phyloP scores from a whole-genome alignment of 441 rosid species.

The Theobroma grandiflorum region DNA sequence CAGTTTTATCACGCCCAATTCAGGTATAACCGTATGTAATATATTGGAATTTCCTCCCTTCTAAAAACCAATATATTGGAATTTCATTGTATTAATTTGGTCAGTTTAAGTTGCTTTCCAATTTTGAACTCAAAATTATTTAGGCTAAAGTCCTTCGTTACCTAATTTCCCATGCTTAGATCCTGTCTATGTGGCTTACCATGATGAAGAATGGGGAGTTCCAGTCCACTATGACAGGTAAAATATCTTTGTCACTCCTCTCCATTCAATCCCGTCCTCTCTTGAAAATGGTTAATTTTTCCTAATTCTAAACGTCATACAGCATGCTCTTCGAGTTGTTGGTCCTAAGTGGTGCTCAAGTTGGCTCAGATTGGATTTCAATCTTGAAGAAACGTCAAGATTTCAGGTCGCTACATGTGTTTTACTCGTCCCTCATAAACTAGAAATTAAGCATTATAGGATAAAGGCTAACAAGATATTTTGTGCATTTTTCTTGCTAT shows the following conservation, averaged over 20 bases:
- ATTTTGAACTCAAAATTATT: neutral
- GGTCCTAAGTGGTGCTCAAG: conserved; percentile 79
- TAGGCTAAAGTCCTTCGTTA: neutral
- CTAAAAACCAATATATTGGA: too few species aligned
- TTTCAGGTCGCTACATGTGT: conserved; percentile 50
- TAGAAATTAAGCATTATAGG: neutral
- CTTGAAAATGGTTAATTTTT: neutral
- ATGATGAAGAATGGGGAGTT: conserved; percentile 96
- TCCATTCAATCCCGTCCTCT: too few species aligned
- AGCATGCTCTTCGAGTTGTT: conserved; percentile 80
- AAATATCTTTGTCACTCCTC: conserved; percentile 16
- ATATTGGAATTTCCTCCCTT: too few species aligned
- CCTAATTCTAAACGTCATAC: conserved; percentile 24
- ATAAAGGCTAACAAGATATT: neutral
- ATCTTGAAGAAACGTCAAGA: conserved; percentile 75
- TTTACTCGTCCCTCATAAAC: neutral
- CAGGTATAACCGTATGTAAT: conserved; percentile 47
- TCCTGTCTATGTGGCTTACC: conserved; percentile 79
- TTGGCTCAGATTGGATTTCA: conserved; percentile 96
- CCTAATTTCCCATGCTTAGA: conserved; percentile 43
- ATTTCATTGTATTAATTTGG: too few species aligned
- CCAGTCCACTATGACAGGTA: conserved; percentile 84
- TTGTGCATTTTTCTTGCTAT: neutral
- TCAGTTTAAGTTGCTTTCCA: neutral
- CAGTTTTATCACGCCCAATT: conserved; percentile 79